Evolutionary conservation across 2,329 filamentous ascomycete species (phyloP).

Genomic region (Sporothrix luriei): DNA sequence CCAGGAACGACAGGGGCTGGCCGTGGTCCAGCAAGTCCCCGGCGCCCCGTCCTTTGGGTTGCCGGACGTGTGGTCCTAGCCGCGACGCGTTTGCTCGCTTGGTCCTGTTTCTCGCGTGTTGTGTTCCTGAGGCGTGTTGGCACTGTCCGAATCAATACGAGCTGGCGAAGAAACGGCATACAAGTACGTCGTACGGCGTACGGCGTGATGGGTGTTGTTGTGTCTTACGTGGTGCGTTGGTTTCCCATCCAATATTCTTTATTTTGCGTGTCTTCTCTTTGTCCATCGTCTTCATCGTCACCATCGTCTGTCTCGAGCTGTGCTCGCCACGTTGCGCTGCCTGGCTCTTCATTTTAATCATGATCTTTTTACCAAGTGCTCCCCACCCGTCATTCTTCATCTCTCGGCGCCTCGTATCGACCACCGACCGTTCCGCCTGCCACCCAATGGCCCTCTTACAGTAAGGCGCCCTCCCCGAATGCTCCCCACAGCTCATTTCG

Average conservation of each 20-base stretch:
- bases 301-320: conserved; percentile 29
- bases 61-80: conserved; percentile 14
- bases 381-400: conserved; percentile 23
- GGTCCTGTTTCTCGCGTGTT: conserved; percentile 25
- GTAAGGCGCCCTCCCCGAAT: conserved; percentile 26
- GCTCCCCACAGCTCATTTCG: conserved; percentile 34
- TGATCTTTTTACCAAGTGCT: background rate
- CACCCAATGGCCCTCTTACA: conserved; percentile 24
- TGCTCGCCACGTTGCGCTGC: conserved; percentile 26
- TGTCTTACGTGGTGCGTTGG: background rate
- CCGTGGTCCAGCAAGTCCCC: background rate
- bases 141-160: conserved; percentile 14
- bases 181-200: background rate
- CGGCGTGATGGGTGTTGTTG: background rate
- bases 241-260: background rate
- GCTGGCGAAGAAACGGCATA: background rate
- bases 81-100: background rate
- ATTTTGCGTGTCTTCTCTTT: background rate
- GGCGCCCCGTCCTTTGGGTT: background rate
- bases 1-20: background rate
- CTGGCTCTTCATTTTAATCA: background rate
- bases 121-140: conserved; percentile 18
- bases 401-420: conserved; percentile 27
- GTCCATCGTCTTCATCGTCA: background rate
- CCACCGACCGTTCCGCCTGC: conserved; percentile 7